Conservation (phyloP, 2,329 filamentous ascomycete genomes). For the Fusarium sp. region DNA sequence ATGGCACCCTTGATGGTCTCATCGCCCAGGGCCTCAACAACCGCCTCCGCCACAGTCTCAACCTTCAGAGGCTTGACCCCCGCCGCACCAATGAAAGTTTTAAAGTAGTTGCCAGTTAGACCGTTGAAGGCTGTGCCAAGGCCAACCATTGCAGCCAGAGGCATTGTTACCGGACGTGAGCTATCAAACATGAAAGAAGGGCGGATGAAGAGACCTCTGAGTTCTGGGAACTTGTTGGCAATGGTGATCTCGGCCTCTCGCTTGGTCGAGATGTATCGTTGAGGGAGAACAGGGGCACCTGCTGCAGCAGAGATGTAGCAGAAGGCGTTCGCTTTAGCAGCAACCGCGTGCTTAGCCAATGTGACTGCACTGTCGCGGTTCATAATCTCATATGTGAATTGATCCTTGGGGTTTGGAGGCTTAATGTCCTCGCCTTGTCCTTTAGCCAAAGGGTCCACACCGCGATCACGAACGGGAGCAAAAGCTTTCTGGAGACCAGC, state of each 20-base stretch:
- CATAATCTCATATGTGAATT: slow-evolving; percentile 97
- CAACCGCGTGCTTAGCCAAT: slow-evolving; percentile 80
- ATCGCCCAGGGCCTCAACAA: slow-evolving; percentile 87
- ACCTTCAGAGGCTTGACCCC: slow-evolving; percentile 89
- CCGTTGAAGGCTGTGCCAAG: slow-evolving; percentile 81
- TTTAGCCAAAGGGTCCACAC: slow-evolving; percentile 76
- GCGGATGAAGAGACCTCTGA: slow-evolving; percentile 85
- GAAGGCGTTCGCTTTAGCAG: slow-evolving; percentile 75
- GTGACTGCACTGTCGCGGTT: slow-evolving; percentile 90
- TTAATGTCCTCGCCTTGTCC: slow-evolving; percentile 69
- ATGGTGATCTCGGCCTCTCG: slow-evolving; percentile 87
- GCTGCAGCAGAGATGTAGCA: slow-evolving; percentile 90
- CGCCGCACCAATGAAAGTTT: slow-evolving; percentile 81
- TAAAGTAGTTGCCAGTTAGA: slow-evolving; percentile 79
- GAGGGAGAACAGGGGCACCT: slow-evolving; percentile 85
- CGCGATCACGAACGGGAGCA: slow-evolving; percentile 70
- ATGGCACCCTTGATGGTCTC: slow-evolving; percentile 78
- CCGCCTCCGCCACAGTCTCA: slow-evolving; percentile 87
- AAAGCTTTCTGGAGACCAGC: slow-evolving; percentile 84
- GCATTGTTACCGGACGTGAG: slow-evolving; percentile 83
- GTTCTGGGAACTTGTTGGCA: slow-evolving; percentile 74
- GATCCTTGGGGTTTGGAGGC: slow-evolving; percentile 74
- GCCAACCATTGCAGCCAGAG: slow-evolving; percentile 82
- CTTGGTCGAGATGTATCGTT: slow-evolving; percentile 90
- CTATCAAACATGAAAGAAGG: slow-evolving; percentile 91